These are phyloP conservation scores for Phytophthora colocasiae DNA, from an alignment of 352 stramenopile genomes.

Conservation along the genomic window DNA sequence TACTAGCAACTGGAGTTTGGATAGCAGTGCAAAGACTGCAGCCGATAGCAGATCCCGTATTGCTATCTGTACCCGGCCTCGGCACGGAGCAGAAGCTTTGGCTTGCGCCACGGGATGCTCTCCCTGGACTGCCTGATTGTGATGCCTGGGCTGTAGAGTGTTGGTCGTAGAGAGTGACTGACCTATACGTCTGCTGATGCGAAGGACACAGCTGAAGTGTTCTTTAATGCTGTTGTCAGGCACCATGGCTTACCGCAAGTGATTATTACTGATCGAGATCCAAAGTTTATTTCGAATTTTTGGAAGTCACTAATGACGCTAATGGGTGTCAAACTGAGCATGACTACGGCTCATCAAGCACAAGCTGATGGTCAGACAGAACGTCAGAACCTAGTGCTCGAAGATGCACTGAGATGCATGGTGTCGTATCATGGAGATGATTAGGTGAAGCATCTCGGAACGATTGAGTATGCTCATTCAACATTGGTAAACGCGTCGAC, in stretches of 20 bases:
- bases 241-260: constrained; percentile 19
- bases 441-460: constrained; percentile 17
- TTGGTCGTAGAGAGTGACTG: too few relatives aligned
- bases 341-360: constrained; percentile 22
- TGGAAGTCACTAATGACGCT: constrained; percentile 26
- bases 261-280: constrained; percentile 27
- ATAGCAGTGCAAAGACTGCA: too few relatives aligned
- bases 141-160: too few relatives aligned
- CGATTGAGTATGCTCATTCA: constrained; percentile 25
- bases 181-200: constrained; percentile 22
- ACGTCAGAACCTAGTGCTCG: constrained; percentile 14
- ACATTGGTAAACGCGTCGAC: constrained; percentile 17
- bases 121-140: too few relatives aligned
- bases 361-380: constrained; percentile 28
- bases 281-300: constrained; percentile 26
- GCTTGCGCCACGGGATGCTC: too few relatives aligned
- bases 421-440: constrained; percentile 20
- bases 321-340: constrained; percentile 25
- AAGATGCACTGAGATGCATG: constrained; percentile 26
- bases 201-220: constrained; percentile 13
- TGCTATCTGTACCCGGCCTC: too few relatives aligned
- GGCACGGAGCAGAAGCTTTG: too few relatives aligned
- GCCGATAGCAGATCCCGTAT: too few relatives aligned
- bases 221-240: constrained; percentile 23
- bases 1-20: too few relatives aligned